These are phyloP conservation scores for Zygotorulaspora mrakii DNA, from an alignment of 1,139 yeast genomes.

Conservation along the genomic window DNA sequence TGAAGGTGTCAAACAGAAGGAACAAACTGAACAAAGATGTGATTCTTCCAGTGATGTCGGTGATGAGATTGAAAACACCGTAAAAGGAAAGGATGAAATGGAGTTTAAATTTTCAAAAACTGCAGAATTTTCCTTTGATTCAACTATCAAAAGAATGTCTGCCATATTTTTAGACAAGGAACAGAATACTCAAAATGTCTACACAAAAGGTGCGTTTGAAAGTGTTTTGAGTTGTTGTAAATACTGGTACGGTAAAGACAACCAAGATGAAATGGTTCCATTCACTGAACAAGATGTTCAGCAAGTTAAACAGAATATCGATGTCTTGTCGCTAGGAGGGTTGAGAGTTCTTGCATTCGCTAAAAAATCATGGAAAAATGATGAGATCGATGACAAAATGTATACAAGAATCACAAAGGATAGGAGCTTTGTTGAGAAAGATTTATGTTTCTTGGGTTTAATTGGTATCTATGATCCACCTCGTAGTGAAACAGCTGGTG, in stretches of 20 bases:
- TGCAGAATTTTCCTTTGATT: conserved; percentile 85
- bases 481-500: conserved; percentile 72
- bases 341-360: conserved; percentile 86
- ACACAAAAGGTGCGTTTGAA: conserved; percentile 89
- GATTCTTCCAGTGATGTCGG: conserved; percentile 47
- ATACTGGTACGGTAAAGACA: conserved; percentile 52
- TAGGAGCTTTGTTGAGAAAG: conserved; percentile 57
- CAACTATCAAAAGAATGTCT: conserved; percentile 87
- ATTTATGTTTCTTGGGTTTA: conserved; percentile 74
- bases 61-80: too few species aligned
- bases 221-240: conserved; percentile 61
- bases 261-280: conserved; percentile 46
- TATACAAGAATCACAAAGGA: conserved; percentile 19
- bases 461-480: conserved; percentile 98
- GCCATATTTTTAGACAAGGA: conserved; percentile 50
- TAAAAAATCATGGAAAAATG: conserved; percentile 38
- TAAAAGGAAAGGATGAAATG: conserved; percentile 16
- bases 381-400: conserved; percentile 40
- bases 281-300: conserved; percentile 51
- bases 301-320: conserved; percentile 54
- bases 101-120: conserved; percentile 29
- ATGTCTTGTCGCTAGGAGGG: conserved; percentile 73
- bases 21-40: conserved; percentile 1
- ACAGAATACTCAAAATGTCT: conserved; percentile 57
- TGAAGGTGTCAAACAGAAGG: conserved; percentile 46